Base-by-base conservation (phyloP, 352 stramenopile species). In the Globisporangium carolinianum region DNA sequence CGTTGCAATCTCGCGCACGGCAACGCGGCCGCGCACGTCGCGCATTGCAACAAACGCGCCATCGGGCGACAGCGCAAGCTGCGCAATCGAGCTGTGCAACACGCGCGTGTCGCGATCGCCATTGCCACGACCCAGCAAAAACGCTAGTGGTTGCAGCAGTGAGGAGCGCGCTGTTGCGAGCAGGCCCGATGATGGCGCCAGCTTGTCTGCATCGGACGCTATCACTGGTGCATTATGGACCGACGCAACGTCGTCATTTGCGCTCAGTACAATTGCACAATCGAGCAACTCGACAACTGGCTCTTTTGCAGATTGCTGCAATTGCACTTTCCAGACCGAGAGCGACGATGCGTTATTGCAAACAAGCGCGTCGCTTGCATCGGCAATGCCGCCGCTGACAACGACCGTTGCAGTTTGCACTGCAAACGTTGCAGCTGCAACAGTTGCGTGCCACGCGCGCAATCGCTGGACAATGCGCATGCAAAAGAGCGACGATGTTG, bases 1-100 rank as follows among this genome's bases (percentile, higher is more conserved):
- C 0, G 62, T 61, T 14, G 89, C 79, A 56, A 91, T 82, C 48
- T 89, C 71, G 0, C 75, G 81, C 10, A 91, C 72, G 1, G 72
- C 60, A 24, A 88, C 58, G 2, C 67, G 63, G 11, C 76, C 70
- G 0, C 73, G 41, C 24, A 64, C 55, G 55, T 89, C 74, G 14
- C 89, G 58, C 60, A 91, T 76, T 24, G 62, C 75, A 35, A 91
- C 51, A 57, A 75, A 83, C 38, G 69, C 66, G 2, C 75, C 81
- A 41, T 77, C 60, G 0, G 76, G 68, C 4, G 76, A 72, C 18
- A 91, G 55, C 3, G 69, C 68, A 10, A 89, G 51, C 37, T 83
- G 65, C 17, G 38, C 55, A 12, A 83, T 75, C n/a, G 52, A 81
- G 39, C 75, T 71, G 7, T 3, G 43, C 4, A 79, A 54, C 32